Evolutionary conservation across 768 basidiomycete species (phyloP), one percentile per base, ranked within the genome.

Genomic region (Lactifluus piperatus): DNA sequence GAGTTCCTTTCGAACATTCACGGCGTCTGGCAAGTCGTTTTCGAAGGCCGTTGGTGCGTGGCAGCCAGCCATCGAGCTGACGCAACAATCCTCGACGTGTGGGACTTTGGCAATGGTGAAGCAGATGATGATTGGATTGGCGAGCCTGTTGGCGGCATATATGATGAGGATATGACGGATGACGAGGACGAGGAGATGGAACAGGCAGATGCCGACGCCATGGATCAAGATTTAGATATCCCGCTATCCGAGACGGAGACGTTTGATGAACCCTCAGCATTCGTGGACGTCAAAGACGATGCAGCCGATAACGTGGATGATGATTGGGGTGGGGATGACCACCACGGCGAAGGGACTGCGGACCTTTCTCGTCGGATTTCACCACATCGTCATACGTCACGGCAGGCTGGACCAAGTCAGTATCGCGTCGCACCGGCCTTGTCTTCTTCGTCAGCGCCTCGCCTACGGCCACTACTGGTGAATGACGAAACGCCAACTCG

Each of bases 11-110:
- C 88, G 1, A 89, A 91, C 10, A 91, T 97, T 63, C 88, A 85
- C 18, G 94, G 92, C 13, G 97, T 99, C 24, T 99, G 95, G 95
- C 95, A 98, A 72, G 92, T 98, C 45, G 85, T 92, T 30, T 97
- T 95, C 70, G 90, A 94, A 71, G 91, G 93, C 0, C 77, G 93
- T 58, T 92, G 92, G 81, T 91, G 93, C 68, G 91, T 99, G 46
- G 93, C 94, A 8, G 97, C 97, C 30, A 91, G 89, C 68, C 91
- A 93, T 65, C 78, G 86, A 57, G 81, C 81, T 61, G 82, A 88
- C 64, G 72, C 81, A 5, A 92, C 91, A 4, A 85, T 88, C 57
- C 75, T 93, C 54, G 91, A 93, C 67, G 91, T 93, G 26, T 93
- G 90, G 90, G 89, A 93, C 76, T 93, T 92, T 69, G 91, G 87